Conservation (phyloP, 2,329 filamentous ascomycete species). For the Aspergillus luchuensis region DNA sequence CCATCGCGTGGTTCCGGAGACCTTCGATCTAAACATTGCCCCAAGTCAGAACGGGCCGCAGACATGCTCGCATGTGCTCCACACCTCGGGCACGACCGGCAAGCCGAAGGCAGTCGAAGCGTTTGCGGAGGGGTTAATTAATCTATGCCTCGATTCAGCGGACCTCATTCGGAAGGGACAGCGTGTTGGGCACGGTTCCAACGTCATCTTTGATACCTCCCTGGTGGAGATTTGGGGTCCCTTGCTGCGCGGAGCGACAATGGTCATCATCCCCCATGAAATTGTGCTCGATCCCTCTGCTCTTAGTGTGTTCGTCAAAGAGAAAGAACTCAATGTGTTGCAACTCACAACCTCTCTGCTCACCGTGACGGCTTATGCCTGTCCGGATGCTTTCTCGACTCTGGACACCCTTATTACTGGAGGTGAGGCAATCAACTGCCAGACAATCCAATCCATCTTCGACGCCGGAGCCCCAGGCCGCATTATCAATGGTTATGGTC, state of each 20-base stretch:
- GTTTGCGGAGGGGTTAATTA: conserved; percentile 52
- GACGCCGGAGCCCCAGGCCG: conserved; percentile 8
- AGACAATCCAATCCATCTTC: conserved; percentile 10
- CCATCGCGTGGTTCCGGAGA: neutral
- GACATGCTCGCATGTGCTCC: conserved; percentile 40
- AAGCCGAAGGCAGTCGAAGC: conserved; percentile 77
- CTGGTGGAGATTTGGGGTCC: conserved; percentile 12
- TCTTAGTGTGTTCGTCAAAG: neutral
- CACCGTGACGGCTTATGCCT: conserved; percentile 2
- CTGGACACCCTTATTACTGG: conserved; percentile 11
- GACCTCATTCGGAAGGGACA: conserved; percentile 4
- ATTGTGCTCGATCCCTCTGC: conserved; percentile 6
- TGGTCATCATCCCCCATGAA: conserved; percentile 10
- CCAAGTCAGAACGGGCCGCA: neutral
- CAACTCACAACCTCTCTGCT: conserved; percentile 15
- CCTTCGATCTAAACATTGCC: neutral
- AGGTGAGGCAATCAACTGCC: conserved; percentile 16
- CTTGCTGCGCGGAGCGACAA: conserved; percentile 13
- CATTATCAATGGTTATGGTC: conserved; percentile 15
- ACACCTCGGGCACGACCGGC: conserved; percentile 68
- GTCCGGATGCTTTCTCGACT: conserved; percentile 8
- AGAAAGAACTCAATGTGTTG: conserved; percentile 7
- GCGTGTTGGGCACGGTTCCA: conserved; percentile 12
- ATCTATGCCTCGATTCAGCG: conserved; percentile 2
- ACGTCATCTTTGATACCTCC: conserved; percentile 14